Base-by-base conservation (phyloP, 176 grass and related monocot genomes). In the Phragmites australis region DNA sequence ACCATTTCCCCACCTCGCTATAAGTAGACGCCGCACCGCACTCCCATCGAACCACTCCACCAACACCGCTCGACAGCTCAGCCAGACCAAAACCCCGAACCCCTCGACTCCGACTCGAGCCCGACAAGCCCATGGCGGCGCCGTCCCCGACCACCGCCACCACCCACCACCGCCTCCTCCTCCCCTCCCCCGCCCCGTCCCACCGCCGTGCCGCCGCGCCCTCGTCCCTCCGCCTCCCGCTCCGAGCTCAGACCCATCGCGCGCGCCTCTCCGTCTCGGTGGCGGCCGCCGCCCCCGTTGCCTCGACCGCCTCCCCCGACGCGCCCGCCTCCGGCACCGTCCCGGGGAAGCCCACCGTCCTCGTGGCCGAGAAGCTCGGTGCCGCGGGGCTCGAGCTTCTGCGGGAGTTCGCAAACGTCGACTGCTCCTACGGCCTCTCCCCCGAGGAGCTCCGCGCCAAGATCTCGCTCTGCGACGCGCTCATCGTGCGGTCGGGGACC, bases 351-450 rank as follows among this genome's bases (percentile, higher is more conserved):
- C 93, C 93, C 0, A 97, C 90, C 5, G 86, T 97, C 0, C 77
- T 97, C 7, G 90, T 97, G 2, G 90, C 93, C 16, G 90, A 97
- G 93, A 97, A 97, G 83, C 93, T 97, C 8, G 93, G 93, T 72
- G 82, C 85, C 46, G 90, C 90, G 21, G 93, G 93, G 0, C 71
- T 97, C 6, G 85, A 69, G 21, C 88, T 97, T 6, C 82, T 93
- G 9, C 79, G 67, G 47, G 88, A 93, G 88, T 97, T 91, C 77
- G 90, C 85, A 48, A 89, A 97, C 84, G 90, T 97, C 16, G 93
- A 97, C 58, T 97, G 93, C 90, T 86, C 93, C 76, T 97, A 97
- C 68, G 87, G 91, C 46, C 79, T 97, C 66, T 79, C 87, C 47
- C 93, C 87, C 54, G 93, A 97, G 71, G 93, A 97, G 43, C 90